Conservation (phyloP, 495 filamentous ascomycete genomes). For the Penicillium egyptiacum region DNA sequence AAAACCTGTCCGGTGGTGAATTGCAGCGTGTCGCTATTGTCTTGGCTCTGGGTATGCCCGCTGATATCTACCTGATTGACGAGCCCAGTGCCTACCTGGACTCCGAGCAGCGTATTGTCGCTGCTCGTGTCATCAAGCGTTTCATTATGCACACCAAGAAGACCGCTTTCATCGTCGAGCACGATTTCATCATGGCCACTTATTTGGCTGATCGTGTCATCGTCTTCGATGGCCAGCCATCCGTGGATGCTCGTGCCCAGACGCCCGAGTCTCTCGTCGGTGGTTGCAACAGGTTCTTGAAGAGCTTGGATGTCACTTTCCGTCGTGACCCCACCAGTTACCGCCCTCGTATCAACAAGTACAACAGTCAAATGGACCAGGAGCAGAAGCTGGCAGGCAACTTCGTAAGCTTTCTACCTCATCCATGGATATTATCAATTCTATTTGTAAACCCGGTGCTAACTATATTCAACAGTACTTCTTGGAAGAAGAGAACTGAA, state of each 20-base stretch:
- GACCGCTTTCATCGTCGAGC: slow-evolving; percentile 97
- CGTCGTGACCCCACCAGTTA: slow-evolving; percentile 95
- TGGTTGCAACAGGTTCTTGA: slow-evolving; percentile 94
- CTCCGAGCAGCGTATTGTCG: slow-evolving; percentile 98
- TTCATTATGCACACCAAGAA: slow-evolving; percentile 99
- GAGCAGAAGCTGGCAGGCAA: slow-evolving; percentile 94
- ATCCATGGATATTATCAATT: neutral
- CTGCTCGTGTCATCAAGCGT: slow-evolving; percentile 94
- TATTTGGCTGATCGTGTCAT: slow-evolving; percentile 98
- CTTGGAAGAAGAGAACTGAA: slow-evolving; percentile 88
- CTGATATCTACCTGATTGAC: slow-evolving; percentile 98
- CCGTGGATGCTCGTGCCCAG: slow-evolving; percentile 83
- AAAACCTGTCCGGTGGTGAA: slow-evolving; percentile 98
- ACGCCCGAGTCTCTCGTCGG: slow-evolving; percentile 87
- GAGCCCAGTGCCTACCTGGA: slow-evolving; percentile 94
- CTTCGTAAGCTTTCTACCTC: slow-evolving; percentile 56
- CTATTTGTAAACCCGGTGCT: neutral
- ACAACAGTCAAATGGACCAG: slow-evolving; percentile 90
- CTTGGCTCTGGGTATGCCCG: slow-evolving; percentile 89
- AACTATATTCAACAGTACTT: slow-evolving; percentile 61
- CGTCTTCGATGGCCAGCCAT: slow-evolving; percentile 93
- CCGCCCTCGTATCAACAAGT: slow-evolving; percentile 97
- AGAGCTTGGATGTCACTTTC: slow-evolving; percentile 96
- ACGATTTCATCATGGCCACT: slow-evolving; percentile 99
- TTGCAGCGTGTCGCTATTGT: slow-evolving; percentile 98